Conservation (phyloP, 352 stramenopile genomes). For the Phytophthora niederhauseri region DNA sequence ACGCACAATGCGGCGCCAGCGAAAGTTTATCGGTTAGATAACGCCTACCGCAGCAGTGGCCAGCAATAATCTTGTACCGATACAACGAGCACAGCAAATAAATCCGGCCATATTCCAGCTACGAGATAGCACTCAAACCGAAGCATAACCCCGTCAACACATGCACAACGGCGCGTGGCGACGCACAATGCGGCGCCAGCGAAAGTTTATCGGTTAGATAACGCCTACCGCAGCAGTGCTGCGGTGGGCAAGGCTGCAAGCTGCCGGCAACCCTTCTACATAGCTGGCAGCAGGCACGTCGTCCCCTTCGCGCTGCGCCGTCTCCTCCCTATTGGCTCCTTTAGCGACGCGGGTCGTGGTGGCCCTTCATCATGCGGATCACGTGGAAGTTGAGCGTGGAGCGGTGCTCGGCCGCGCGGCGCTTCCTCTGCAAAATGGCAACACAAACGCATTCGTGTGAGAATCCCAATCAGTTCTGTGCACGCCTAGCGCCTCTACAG, state of each 20-base stretch:
- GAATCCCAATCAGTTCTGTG: background rate
- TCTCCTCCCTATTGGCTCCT: conserved; percentile 7
- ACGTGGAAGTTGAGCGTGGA: conserved; percentile 91
- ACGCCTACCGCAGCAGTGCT: background rate
- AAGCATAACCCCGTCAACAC: conserved; percentile 8
- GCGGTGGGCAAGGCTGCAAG: background rate
- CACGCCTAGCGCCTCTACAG: no score
- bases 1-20: conserved; percentile 12
- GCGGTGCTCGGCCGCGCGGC: conserved; percentile 69
- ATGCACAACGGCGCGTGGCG: conserved; percentile 17
- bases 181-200: conserved; percentile 12
- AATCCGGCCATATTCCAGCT: no score
- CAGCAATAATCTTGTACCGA: background rate
- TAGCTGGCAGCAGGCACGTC: background rate
- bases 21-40: conserved; percentile 31
- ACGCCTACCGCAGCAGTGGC: background rate
- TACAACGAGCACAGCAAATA: no score
- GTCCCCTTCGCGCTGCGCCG: background rate
- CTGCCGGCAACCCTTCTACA: conserved; percentile 11
- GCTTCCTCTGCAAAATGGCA: conserved; percentile 44
- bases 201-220: conserved; percentile 31
- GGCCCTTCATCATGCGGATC: conserved; percentile 87
- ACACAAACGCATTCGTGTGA: background rate
- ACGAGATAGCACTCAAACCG: background rate
- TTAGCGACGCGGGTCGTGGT: conserved; percentile 43